Base-by-base conservation (phyloP, 108 stramenopile species). In the Nitzschia inconspicua region DNA sequence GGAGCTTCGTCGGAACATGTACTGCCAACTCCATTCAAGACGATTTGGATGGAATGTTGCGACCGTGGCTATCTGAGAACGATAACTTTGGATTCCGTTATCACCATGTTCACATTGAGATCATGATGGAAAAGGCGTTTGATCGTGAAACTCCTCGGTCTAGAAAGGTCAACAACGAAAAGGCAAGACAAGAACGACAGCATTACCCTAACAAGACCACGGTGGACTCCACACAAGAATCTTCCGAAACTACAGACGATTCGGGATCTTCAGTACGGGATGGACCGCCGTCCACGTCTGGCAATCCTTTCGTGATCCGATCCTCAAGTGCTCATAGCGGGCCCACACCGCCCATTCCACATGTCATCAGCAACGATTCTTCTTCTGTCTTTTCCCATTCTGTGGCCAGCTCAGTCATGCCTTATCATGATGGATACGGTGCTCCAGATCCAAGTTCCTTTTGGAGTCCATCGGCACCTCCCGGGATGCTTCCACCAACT, bases 31-130 rank as follows among this genome's bases (percentile, higher is more conserved):
- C 24, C 39, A 59, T 74, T 36, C 65, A 60, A 31, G 39, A 40
- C 20, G 57, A 57, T 18, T 29, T 72, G 14, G 63, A 63, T 27
- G 49, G 8, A 25, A 44, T 65, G 40, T 31, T 65, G 10, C 25
- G 39, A 9, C 36, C 35, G 37, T 48, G 47, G 5, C 40, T 73
- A 24, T 26, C 32, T 14, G 36, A 49, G 13, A 70, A 70, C 46
- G 60, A 70, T 2, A 43, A 16, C 11, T 26, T 60, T 27, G 59
- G 53, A 6, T 51, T 60, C 62, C 60, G 53, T n/a, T 56, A 51
- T 39, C 53, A 62, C 37, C 68, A 70, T 55, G 63, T 59, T 28
- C 72, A 73, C 35, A 56, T 73, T 36, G 72, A 73, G 44, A 56
- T 73, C 25, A 57, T 60, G 44, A 60, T 42, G 57, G 43, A 58